phyloP scores from a whole-genome alignment of 2,329 filamentous ascomycete species.

The Diaporthe vexans region DNA sequence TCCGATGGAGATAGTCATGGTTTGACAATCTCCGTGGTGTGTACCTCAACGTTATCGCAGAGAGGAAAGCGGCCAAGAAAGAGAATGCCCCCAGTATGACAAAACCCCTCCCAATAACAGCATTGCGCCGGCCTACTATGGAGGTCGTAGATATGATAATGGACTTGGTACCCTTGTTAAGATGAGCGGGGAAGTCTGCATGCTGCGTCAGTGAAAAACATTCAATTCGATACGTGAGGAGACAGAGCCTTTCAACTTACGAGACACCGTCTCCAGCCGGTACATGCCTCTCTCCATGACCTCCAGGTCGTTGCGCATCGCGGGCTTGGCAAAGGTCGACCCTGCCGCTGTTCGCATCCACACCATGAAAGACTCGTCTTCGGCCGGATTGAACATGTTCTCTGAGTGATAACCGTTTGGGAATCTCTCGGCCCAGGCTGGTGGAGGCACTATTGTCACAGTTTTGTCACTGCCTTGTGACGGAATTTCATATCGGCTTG shows the following conservation, averaged over 20 bases:
- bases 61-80: not conserved
- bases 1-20: not conserved
- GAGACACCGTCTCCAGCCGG: not conserved
- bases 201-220: not conserved
- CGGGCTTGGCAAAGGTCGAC: not conserved
- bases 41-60: not conserved
- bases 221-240: not conserved
- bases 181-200: not conserved
- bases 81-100: not conserved
- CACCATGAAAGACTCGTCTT: conserved; percentile 8
- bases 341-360: conserved; percentile 5
- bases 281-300: conserved; percentile 5
- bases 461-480: not conserved
- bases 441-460: not conserved
- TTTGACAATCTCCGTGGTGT: not conserved
- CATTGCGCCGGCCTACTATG: not conserved
- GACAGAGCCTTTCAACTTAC: not conserved
- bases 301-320: not conserved
- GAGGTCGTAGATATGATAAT: not conserved
- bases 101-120: not conserved
- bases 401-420: not conserved
- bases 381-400: conserved; percentile 10
- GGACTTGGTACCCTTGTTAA: conserved; percentile 51
- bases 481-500: not conserved
- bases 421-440: not conserved